Percentiles rank a stretch among this genome's conserved stretches.
These are phyloP conservation scores for Calycina herbarum DNA, from an alignment of 2,329 filamentous ascomycete species.

Conservation along the genomic window DNA sequence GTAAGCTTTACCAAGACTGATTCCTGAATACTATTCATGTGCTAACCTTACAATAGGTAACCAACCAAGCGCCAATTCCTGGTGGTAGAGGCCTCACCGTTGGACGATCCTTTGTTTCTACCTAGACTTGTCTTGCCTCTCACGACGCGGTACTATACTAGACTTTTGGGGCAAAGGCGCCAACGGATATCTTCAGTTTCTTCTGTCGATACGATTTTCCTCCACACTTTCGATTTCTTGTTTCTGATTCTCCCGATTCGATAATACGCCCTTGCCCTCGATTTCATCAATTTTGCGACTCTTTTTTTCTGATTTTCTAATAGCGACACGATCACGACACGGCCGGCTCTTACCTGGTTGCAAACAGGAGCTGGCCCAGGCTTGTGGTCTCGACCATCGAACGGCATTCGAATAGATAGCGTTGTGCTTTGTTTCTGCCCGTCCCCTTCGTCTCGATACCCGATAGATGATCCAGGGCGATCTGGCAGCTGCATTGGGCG, in stretches of 20 bases:
- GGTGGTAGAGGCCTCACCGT: slow-evolving; percentile 49
- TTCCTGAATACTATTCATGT: background rate
- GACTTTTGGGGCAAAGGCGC: slow-evolving; percentile 32
- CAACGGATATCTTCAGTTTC: slow-evolving; percentile 29
- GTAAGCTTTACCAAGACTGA: slow-evolving; percentile 32
- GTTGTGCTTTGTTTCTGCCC: slow-evolving; percentile 40
- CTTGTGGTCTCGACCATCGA: slow-evolving; percentile 35
- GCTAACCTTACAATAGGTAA: slow-evolving; percentile 42
- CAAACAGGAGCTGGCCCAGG: slow-evolving; percentile 28
- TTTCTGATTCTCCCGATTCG: slow-evolving; percentile 20
- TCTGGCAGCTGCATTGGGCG: slow-evolving; percentile 37
- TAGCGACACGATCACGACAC: slow-evolving; percentile 32
- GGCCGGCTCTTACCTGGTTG: slow-evolving; percentile 31
- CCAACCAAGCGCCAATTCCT: slow-evolving; percentile 52
- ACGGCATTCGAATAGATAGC: slow-evolving; percentile 42
- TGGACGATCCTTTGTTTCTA: slow-evolving; percentile 27
- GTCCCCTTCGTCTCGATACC: slow-evolving; percentile 37
- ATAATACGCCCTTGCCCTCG: slow-evolving; percentile 27
- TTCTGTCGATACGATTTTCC: slow-evolving; percentile 23
- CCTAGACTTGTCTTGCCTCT: slow-evolving; percentile 24
- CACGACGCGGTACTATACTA: slow-evolving; percentile 6
- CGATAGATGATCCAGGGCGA: slow-evolving; percentile 38
- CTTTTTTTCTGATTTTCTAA: slow-evolving; percentile 35
- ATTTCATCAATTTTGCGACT: slow-evolving; percentile 26
- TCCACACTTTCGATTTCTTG: slow-evolving; percentile 16